These are phyloP conservation scores for Pleurotus ostreatus DNA, from an alignment of 768 basidiomycete genomes.

Conservation along the genomic window DNA sequence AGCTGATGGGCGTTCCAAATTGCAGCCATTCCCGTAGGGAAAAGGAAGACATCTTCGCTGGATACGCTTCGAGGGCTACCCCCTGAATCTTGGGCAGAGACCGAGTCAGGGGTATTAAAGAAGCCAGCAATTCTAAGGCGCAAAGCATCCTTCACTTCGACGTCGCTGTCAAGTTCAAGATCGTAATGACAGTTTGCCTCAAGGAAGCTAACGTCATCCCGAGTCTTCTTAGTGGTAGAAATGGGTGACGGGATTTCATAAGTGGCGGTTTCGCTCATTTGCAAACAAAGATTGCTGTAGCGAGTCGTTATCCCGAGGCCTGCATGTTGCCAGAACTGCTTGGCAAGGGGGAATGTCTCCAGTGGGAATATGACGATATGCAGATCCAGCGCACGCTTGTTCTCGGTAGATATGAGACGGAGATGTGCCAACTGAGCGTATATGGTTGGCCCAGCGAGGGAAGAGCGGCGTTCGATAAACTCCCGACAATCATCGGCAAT, in stretches of 20 bases:
- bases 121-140: conserved; percentile 73
- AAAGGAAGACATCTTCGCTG: conserved; percentile 88
- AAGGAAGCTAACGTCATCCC: not conserved
- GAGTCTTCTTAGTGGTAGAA: not conserved
- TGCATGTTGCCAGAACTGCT: conserved; percentile 95
- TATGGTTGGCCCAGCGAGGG: conserved; percentile 35
- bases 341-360: conserved; percentile 60
- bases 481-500: conserved; percentile 73
- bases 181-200: conserved; percentile 8
- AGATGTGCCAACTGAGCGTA: conserved; percentile 64
- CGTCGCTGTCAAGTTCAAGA: conserved; percentile 12
- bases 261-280: conserved; percentile 40
- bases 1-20: conserved; percentile 91
- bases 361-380: conserved; percentile 79
- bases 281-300: conserved; percentile 77
- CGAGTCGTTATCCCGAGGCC: conserved; percentile 89
- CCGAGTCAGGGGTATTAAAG: not conserved
- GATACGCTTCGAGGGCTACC: conserved; percentile 35
- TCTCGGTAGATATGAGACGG: conserved; percentile 54
- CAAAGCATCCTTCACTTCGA: conserved; percentile 63
- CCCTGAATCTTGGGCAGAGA: not conserved
- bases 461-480: conserved; percentile 58
- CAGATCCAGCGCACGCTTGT: conserved; percentile 39
- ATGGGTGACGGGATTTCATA: conserved; percentile 19
- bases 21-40: conserved; percentile 86